A percentile compares a stretch with the other conserved stretches of the same genome.
phyloP scores from a whole-genome alignment of 2,329 filamentous ascomycete species.

The Pezicula radicicola region DNA sequence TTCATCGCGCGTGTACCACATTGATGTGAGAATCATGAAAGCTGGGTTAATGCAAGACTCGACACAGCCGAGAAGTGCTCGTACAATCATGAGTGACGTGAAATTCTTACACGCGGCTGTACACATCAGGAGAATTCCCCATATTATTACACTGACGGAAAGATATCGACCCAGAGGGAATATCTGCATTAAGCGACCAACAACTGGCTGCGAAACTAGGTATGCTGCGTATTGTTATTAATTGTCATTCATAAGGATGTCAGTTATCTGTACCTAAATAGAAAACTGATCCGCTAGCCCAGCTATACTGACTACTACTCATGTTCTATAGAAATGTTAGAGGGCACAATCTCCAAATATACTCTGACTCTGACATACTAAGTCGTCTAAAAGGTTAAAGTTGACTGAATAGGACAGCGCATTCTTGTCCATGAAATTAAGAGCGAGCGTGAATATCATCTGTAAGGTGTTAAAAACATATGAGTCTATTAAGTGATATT shows the following conservation, averaged over 20 bases:
- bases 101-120: conserved; percentile 25
- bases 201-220: conserved; percentile 50
- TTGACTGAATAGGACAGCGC: conserved; percentile 39
- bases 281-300: conserved; percentile 34
- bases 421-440: conserved; percentile 40
- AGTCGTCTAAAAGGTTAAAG: conserved; percentile 41
- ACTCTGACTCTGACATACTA: background rate
- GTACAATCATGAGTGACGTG: conserved; percentile 25
- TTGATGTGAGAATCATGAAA: conserved; percentile 52
- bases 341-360: too few relatives aligned
- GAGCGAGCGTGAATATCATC: conserved; percentile 1
- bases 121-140: conserved; percentile 41
- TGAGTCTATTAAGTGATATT: too few relatives aligned
- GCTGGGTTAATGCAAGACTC: conserved; percentile 31
- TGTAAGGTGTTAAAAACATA: background rate
- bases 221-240: conserved; percentile 39
- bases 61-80: conserved; percentile 36
- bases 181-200: conserved; percentile 46
- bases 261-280: conserved; percentile 54
- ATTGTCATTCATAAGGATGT: too few relatives aligned
- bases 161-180: conserved; percentile 50
- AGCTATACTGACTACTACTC: conserved; percentile 44
- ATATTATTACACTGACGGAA: conserved; percentile 44
- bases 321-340: conserved; percentile 34
- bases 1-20: conserved; percentile 58